Evolutionary conservation across 176 grass and related monocot genomes (phyloP), one percentile per base, ranked within the genome.

Genomic region (Musa beccarii): DNA sequence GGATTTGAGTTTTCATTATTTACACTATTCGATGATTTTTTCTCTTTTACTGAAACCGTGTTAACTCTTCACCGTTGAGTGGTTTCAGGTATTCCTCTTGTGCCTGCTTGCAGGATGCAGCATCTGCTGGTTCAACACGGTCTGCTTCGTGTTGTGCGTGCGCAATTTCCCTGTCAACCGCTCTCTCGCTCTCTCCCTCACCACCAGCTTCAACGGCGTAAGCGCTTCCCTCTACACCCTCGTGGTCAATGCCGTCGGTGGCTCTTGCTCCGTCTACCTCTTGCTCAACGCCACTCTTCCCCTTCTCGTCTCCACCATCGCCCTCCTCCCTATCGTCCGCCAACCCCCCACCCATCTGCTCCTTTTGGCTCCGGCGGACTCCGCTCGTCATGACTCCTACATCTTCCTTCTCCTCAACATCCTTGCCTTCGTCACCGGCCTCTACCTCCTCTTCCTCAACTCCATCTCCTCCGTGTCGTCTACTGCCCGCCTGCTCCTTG

Each of bases 101-200:
- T 93, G 94, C 78, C 62, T 98, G 52, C 16, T 93, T 49, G 94
- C 90, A 19, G 90, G 94, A 16, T 98, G 88, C 82, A 93, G 88
- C 84, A 98, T 98, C 69, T 89, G 84, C 67, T 98, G 94, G 94
- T 98, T 98, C 94, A 97, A 98, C 86, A 98, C 94, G 0, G 86
- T 98, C 51, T 98, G 94, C 82, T 98, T 98, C 19, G 88, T 98
- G 9, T 84, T 98, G 19, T 93, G 90, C 86, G 85, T 91, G 49
- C 85, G 84, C 56, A 93, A 72, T 57, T 98, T 98, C 86, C 86
- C 90, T 1, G 66, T 74, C 52, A 86, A 84, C 51, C 94, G 86
- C 59, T 86, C 94, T 43, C 78, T 98, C 9, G 90, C 90, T 8
- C 86, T 98, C 75, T 90, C 90, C 77, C 90, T 98, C 25, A 87